Conservation (phyloP, 2,329 filamentous ascomycete species). For the Fusarium proliferatum region DNA sequence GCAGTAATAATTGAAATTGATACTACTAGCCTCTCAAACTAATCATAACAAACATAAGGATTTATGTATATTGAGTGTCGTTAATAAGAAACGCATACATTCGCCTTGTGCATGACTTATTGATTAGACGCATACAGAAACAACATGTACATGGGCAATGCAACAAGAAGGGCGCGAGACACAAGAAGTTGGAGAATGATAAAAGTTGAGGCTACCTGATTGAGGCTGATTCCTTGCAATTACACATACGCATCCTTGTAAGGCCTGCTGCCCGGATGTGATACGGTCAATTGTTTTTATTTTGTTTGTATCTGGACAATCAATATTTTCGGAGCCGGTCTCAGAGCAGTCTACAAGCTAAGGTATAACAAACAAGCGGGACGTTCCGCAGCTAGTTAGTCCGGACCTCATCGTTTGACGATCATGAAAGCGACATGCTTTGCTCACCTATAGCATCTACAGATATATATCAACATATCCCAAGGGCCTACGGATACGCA, state of each 20-base stretch:
- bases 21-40: neutral
- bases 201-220: neutral
- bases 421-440: neutral
- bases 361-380: slow-evolving; percentile 29
- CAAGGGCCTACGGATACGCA: neutral
- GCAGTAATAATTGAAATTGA: neutral
- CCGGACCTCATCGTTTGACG: neutral
- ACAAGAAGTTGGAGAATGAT: neutral
- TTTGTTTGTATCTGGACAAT: neutral
- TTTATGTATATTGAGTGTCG: neutral
- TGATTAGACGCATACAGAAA: neutral
- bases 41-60: neutral
- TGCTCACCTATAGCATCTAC: neutral
- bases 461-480: neutral
- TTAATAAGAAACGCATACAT: neutral
- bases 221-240: neutral
- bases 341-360: slow-evolving; percentile 8
- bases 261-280: neutral
- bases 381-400: slow-evolving; percentile 40
- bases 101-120: neutral
- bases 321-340: neutral
- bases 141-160: neutral
- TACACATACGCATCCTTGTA: neutral
- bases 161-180: neutral
- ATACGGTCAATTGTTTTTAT: neutral